Base-by-base conservation (phyloP, 176 grass and related monocot species). In the Lolium perenne region DNA sequence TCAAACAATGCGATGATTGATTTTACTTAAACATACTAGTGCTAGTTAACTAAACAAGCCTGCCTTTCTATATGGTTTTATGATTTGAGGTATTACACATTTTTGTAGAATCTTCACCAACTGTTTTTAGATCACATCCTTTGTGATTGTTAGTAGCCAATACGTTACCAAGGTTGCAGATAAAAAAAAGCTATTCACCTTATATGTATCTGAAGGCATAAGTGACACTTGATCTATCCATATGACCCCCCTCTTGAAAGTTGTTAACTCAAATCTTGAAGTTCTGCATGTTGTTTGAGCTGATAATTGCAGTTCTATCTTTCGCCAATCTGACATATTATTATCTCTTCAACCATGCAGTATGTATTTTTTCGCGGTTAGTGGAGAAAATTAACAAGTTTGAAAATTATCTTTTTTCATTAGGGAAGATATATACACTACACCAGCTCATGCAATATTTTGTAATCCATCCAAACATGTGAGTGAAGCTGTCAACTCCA, bases 201-300 rank as follows among this genome's bases (percentile, higher is more conserved):
- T 91, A 50, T 85, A 91, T 70, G 86, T 91, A 10, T 91, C 86
- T 18, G 58, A 65, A 85, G 90, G 86, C 77, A 91, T 85, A 13
- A 91, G 85, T 13, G 90, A 88, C 49, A 91, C 86, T 81, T 91
- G 90, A 80, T 91, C 90, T 32, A 91, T 13, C 89, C 89, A 91
- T n/a, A 85, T 41, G 11, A 81, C 72, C 81, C 90, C 86, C 60
- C 12, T 88, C 41, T 77, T 88, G 60, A 26, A 77, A 48, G 81
- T 85, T 61, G 57, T 88, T 56, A 91, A 48, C 56, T 91, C 55
- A 54, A 91, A 82, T 18, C 89, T 87, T 85, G 86, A 56, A 41
- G 50, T 85, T 84, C 76, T 88, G 25, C 58, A 59, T 40, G 89
- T 87, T 65, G 13, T 57, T 16, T 88, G 41, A 60, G 90, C 90